Conservation (phyloP, 2,329 filamentous ascomycete species). For the Pyricularia sp. region DNA sequence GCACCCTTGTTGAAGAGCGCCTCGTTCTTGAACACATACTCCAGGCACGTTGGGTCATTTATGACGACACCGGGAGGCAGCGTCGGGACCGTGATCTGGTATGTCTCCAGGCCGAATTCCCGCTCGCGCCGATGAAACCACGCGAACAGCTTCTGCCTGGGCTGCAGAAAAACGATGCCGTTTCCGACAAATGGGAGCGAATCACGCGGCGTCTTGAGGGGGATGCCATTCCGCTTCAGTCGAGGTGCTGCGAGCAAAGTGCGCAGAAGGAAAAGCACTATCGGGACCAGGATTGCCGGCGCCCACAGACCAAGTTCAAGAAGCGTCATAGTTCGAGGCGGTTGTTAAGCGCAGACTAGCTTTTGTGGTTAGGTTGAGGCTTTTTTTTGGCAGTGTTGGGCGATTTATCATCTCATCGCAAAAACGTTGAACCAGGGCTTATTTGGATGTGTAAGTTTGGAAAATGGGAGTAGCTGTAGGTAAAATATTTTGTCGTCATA, state of each 20-base stretch:
- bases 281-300: not conserved
- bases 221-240: slow-evolving; percentile 9
- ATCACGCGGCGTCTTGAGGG: slow-evolving; percentile 26
- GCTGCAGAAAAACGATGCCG: slow-evolving; percentile 46
- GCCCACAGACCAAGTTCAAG: not conserved
- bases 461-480: not conserved
- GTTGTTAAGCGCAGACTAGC: not conserved
- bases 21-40: slow-evolving; percentile 49
- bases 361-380: not conserved
- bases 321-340: not conserved
- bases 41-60: slow-evolving; percentile 47
- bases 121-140: slow-evolving; percentile 50
- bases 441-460: not conserved
- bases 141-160: slow-evolving; percentile 44
- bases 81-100: slow-evolving; percentile 48
- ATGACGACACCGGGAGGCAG: slow-evolving; percentile 51
- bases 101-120: slow-evolving; percentile 44
- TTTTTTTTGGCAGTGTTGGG: not conserved
- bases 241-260: slow-evolving; percentile 3
- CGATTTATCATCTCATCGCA: not conserved
- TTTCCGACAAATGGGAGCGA: slow-evolving; percentile 46
- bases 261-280: slow-evolving; percentile 2
- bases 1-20: slow-evolving; percentile 46
- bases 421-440: not conserved
- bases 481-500: not conserved